phyloP scores from a whole-genome alignment of 2,329 filamentous ascomycete species.

The Venturia carpophila region DNA sequence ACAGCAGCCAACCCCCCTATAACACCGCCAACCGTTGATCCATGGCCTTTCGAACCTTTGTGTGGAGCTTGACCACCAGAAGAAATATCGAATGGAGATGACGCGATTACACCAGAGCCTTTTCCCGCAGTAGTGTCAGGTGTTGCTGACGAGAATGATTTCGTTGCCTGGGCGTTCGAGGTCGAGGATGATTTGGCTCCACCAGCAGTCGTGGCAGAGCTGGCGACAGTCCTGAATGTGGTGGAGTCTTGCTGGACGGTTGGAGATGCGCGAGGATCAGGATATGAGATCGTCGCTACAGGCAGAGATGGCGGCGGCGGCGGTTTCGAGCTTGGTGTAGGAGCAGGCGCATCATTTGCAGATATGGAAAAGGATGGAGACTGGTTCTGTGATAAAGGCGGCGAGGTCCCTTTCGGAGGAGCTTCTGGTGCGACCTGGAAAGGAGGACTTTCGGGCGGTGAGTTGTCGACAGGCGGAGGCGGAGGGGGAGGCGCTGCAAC shows the following conservation, averaged over 20 bases:
- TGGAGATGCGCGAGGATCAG: background rate
- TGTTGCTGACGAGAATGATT: background rate
- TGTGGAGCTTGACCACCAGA: background rate
- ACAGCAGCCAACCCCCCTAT: constrained; percentile 4
- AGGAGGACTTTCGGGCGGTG: background rate
- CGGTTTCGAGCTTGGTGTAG: constrained; percentile 5
- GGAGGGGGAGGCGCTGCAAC: background rate
- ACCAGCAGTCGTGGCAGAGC: background rate
- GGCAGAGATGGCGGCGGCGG: constrained; percentile 1
- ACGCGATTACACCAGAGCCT: background rate
- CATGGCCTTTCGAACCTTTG: background rate
- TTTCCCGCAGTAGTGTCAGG: background rate
- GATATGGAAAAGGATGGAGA: background rate
- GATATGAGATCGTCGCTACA: background rate
- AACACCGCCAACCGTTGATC: constrained; percentile 10
- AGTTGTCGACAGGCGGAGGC: background rate
- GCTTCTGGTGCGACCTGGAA: background rate
- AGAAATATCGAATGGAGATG: constrained; percentile 4
- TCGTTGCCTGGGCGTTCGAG: background rate
- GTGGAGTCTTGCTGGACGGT: background rate
- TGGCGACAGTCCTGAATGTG: background rate
- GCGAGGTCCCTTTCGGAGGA: background rate
- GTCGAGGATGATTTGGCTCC: background rate
- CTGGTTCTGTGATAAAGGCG: background rate
- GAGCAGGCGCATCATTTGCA: background rate